phyloP scores from a whole-genome alignment of 139 green algal species.

The Volvox reticuliferus region DNA sequence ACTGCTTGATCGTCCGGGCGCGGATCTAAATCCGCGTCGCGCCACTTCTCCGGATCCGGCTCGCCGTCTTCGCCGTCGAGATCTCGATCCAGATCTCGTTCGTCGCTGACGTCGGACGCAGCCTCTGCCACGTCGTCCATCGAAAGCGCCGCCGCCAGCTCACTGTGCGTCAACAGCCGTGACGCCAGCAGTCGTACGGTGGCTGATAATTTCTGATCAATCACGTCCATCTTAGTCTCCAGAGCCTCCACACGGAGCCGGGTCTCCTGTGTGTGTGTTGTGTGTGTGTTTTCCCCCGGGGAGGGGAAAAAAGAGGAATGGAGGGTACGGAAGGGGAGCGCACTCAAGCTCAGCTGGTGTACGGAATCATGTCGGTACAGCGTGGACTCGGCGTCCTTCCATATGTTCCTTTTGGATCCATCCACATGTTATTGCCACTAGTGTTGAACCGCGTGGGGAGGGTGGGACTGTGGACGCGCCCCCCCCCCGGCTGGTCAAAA shows the following conservation, averaged over 20 bases:
- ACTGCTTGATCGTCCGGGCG: conserved; percentile 16
- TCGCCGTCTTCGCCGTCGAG: conserved; percentile 23
- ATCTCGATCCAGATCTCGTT: conserved; percentile 2
- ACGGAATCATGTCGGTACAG: background rate
- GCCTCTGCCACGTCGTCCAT: conserved; percentile 44
- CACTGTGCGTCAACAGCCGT: conserved; percentile 19
- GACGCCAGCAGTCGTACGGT: conserved; percentile 29
- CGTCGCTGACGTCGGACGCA: background rate
- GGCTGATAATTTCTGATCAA: conserved; percentile 47
- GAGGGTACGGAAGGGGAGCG: too few species aligned
- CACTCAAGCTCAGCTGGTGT: background rate
- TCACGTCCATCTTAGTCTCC: conserved; percentile 24
- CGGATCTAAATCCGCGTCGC: conserved; percentile 36
- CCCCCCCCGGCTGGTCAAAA: too few species aligned
- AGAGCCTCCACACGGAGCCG: conserved; percentile 48
- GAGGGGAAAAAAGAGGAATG: too few species aligned
- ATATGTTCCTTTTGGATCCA: too few species aligned
- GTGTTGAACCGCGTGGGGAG: too few species aligned
- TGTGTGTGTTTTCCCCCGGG: too few species aligned
- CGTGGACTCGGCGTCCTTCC: too few species aligned
- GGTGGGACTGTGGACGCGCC: too few species aligned
- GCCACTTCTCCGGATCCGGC: conserved; percentile 35
- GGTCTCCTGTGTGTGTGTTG: conserved; percentile 38
- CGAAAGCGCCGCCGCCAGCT: conserved; percentile 42
- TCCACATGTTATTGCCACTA: too few species aligned